Conservation (phyloP, 208 protist genomes). For the Acanthamoeba quina region DNA sequence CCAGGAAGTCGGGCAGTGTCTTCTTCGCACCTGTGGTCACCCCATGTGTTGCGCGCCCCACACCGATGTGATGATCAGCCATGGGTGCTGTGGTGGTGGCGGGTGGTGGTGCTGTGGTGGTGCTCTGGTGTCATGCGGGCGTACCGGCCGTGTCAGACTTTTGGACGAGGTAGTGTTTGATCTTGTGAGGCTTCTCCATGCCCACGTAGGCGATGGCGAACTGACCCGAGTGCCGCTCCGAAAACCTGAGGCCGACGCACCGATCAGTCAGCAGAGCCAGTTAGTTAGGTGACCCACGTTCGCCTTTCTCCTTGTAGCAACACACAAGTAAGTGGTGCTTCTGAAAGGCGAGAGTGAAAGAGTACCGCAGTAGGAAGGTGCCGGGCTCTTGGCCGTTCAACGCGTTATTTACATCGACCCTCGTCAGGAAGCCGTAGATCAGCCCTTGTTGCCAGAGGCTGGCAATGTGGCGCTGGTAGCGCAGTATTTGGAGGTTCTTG, state of each 20-base stretch:
- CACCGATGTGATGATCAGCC: too few species aligned
- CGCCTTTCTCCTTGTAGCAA: too few species aligned
- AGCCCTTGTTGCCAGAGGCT: conserved; percentile 72
- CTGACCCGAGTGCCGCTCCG: conserved; percentile 68
- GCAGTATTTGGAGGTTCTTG: conserved; percentile 71
- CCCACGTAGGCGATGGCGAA: conserved; percentile 71
- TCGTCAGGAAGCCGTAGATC: too few species aligned
- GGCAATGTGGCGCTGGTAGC: conserved; percentile 72
- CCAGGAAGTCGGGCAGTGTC: conserved; percentile 71
- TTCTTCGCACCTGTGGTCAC: too few species aligned
- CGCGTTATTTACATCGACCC: conserved; percentile 67
- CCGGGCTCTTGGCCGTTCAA: conserved; percentile 69
- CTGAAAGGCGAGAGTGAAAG: too few species aligned
- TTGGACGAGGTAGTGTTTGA: conserved; percentile 74
- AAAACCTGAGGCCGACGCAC: conserved; percentile 33
- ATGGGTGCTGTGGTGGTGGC: too few species aligned
- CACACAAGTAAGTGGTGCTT: too few species aligned
- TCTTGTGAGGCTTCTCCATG: conserved; percentile 62
- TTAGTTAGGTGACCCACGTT: too few species aligned
- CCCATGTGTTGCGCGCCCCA: too few species aligned
- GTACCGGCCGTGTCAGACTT: conserved; percentile 66
- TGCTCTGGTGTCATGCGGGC: too few species aligned
- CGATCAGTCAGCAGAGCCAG: too few species aligned
- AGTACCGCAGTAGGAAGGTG: conserved; percentile 69
- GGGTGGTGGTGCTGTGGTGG: too few species aligned